phyloP scores from a whole-genome alignment of 768 basidiomycete species.

The Termitomyces sp. region DNA sequence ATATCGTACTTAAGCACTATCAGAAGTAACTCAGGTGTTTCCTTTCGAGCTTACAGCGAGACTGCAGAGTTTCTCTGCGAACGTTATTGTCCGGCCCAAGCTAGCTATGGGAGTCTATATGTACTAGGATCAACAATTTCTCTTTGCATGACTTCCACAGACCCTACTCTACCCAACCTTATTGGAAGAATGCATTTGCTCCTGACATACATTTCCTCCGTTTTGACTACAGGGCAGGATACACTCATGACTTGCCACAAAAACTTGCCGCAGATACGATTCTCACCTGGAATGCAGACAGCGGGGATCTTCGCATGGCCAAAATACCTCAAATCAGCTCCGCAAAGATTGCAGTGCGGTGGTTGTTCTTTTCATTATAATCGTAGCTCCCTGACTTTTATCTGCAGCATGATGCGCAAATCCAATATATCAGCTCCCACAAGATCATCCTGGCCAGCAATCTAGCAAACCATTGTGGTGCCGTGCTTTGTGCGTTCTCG shows the following conservation, averaged over 20 bases:
- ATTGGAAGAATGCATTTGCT: not conserved
- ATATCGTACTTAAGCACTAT: not conserved
- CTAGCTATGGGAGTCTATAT: constrained; percentile 4
- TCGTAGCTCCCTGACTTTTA: not conserved
- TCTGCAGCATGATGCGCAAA: not conserved
- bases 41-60: constrained; percentile 5
- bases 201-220: not conserved
- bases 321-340: not conserved
- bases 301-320: not conserved
- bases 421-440: not conserved
- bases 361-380: not conserved
- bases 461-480: not conserved
- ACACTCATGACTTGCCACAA: not conserved
- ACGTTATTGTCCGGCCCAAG: constrained; percentile 5
- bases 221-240: not conserved
- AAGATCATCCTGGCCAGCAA: not conserved
- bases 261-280: not conserved
- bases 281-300: not conserved
- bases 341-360: not conserved
- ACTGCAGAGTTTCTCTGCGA: constrained; percentile 9
- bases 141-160: not conserved
- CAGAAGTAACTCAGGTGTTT: not conserved
- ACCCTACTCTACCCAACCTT: not conserved
- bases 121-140: constrained; percentile 1
- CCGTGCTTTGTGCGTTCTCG: not conserved